Percentiles rank a stretch among this genome's conserved stretches.
phyloP scores from a whole-genome alignment of 2,329 filamentous ascomycete species.

The Aureobasidium pullulans region DNA sequence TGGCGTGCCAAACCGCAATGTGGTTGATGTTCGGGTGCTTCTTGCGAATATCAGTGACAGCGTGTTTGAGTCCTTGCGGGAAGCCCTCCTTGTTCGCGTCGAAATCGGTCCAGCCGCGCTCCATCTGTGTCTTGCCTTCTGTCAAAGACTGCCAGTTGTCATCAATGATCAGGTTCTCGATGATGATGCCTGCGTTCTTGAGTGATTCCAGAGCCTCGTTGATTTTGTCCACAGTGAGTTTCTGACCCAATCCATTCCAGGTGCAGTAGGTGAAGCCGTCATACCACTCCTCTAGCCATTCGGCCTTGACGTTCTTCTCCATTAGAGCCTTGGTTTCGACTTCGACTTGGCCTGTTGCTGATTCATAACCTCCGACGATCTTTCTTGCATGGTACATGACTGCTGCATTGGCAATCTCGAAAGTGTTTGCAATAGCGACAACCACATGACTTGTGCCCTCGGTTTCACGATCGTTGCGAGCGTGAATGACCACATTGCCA shows the following conservation, averaged over 20 bases:
- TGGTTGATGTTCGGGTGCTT: conserved; percentile 66
- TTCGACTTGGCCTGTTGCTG: conserved; percentile 35
- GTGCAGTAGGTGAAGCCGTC: conserved; percentile 93
- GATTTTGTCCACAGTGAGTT: conserved; percentile 73
- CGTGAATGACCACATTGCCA: conserved; percentile 62
- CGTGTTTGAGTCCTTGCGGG: conserved; percentile 67
- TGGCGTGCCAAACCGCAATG: conserved; percentile 89
- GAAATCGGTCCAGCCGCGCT: conserved; percentile 65
- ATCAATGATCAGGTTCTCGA: conserved; percentile 87
- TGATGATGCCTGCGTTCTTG: conserved; percentile 61
- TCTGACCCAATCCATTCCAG: conserved; percentile 87
- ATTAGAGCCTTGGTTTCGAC: conserved; percentile 40
- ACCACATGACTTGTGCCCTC: conserved; percentile 55
- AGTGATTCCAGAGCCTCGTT: conserved; percentile 66
- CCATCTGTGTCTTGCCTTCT: conserved; percentile 47
- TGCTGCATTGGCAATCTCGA: conserved; percentile 70
- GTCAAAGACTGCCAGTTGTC: conserved; percentile 88
- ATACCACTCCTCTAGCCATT: conserved; percentile 83
- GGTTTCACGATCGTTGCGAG: conserved; percentile 60
- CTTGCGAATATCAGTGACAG: conserved; percentile 60
- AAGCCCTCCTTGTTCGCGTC: conserved; percentile 78
- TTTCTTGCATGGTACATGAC: conserved; percentile 83
- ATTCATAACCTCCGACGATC: conserved; percentile 43
- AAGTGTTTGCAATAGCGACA: conserved; percentile 61
- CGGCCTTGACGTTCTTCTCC: conserved; percentile 42